Evolutionary conservation across 129 eudicot species (phyloP), one percentile per base, ranked within the genome.

Genomic region (Helichrysum umbraculigerum): DNA sequence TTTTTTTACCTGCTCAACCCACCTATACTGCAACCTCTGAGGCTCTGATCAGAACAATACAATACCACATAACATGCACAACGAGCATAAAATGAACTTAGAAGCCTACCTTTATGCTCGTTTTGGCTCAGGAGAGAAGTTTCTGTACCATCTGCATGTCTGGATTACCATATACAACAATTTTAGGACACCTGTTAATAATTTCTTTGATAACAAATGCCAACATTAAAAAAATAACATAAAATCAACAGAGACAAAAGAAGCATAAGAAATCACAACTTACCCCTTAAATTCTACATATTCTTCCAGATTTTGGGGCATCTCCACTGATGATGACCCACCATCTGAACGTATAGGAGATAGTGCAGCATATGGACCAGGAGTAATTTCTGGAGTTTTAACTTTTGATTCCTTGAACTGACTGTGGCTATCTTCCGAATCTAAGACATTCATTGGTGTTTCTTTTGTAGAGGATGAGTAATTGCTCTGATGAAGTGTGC

Each of bases 381-480:
- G 76, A 60, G 73, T 67, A 67, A 77, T 71, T 72, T 80, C 85
- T 70, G 83, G 84, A 75, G 82, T 82, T 80, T 54, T 74, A 75
- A 78, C 70, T 32, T 78, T 70, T 65, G 81, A 50, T 73, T 70
- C 85, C 66, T 76, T 70, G 62, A 58, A 75, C 33, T 71, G 71
- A 75, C 84, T 74, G 37, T 72, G 73, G 61, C 51, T 78, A 60
- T 74, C 74, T 81, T 79, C 83, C 4, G 79, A 78, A 54, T 74
- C 83, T 37, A 72, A 74, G 17, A 51, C 22, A 62, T 79, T 63
- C 15, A 17, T 30, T 14, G 77, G 63, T 50, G 51, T 58, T 29
- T 68, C 83, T 72, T 80, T 80, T 56, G 67, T 77, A 14, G 86
- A 76, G 67, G 91, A 76, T 76, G 85, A 75, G 74, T 83, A 52